Base-by-base conservation (phyloP, 192 early-diverging fungal genomes). In the Pecoramyces ruminantium region DNA sequence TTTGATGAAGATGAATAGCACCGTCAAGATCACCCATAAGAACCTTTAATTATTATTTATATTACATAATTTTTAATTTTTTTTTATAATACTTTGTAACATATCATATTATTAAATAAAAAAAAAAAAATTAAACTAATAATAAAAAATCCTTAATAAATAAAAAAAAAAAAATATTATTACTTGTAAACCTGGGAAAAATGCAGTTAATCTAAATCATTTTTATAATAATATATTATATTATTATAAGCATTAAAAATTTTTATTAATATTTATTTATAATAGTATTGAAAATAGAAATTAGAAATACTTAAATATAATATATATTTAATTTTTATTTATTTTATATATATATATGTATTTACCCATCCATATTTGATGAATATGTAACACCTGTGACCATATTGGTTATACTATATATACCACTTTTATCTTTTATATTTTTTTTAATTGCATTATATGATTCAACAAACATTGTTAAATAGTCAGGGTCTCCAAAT, bases 291-390 rank as follows among this genome's bases (percentile, higher is more conserved):
- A n/a, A n/a, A n/a, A n/a, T n/a, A 13, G 6, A 40, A 40, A 15
- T 14, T 14, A 40, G 77, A 94, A 94, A 82, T 97, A 95, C 21
- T 97, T 87, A 95, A 95, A 96, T 15, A 87, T 86, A 0, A 92
- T 87, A 81, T 90, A 84, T 15, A 96, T 81, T 17, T 86, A 87
- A 0, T 92, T 91, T 28, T 87, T 91, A 12, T 85, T 78, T 89
- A 96, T 94, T n/a, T n/a, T n/a, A n/a, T n/a, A n/a, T n/a, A n/a
- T n/a, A 81, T 98, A 89, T 2, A 99, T 93, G 85, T 97, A 96
- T 42, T 91, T 90, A 82, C 94, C 42, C 42, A 51, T 51, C 42
- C 42, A 51, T 51, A 21, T 21, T 51, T 3, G 0, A 25, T 17
- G 42, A 17, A 13, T 13, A 21, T 21, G 16, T 1, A 21, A 2